Evolutionary conservation across 371 early-diverging fungal species (phyloP).

Genomic region (Syncephalastrum contaminatum): DNA sequence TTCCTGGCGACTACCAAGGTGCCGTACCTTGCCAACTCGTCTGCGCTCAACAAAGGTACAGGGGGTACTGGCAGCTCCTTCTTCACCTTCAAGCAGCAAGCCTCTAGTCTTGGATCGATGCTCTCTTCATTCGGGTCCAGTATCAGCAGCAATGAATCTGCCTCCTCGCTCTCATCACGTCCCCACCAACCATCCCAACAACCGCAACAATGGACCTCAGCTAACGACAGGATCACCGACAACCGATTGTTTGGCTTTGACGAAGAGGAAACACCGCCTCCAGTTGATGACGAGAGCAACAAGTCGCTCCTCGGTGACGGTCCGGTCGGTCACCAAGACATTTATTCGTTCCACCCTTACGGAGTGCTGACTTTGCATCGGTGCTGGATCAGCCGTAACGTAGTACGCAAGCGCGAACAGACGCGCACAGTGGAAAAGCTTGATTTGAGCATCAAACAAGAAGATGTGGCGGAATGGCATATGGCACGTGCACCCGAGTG

Average conservation of each 20-base stretch:
- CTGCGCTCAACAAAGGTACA: slow-evolving; percentile 4
- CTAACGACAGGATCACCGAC: slow-evolving; percentile 29
- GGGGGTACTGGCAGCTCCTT: slow-evolving; percentile 2
- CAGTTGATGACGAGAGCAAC: slow-evolving; percentile 21
- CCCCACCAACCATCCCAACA: not conserved
- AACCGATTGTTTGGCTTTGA: slow-evolving; percentile 53
- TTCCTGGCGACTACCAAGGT: slow-evolving; percentile 34
- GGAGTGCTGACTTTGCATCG: slow-evolving; percentile 61
- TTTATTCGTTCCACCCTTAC: slow-evolving; percentile 59
- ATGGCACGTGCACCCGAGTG: slow-evolving; percentile 53
- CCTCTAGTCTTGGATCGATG: slow-evolving; percentile 35
- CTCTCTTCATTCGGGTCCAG: slow-evolving; percentile 34
- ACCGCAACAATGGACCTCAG: slow-evolving; percentile 22
- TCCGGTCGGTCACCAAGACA: slow-evolving; percentile 53
- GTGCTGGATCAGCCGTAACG: slow-evolving; percentile 56
- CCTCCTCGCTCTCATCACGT: slow-evolving; percentile 6
- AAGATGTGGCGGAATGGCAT: slow-evolving; percentile 63
- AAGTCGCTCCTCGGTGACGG: slow-evolving; percentile 39
- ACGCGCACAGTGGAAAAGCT: slow-evolving; percentile 50
- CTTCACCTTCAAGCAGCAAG: slow-evolving; percentile 32
- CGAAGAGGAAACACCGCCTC: slow-evolving; percentile 40
- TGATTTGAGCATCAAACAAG: slow-evolving; percentile 52
- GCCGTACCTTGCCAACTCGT: slow-evolving; percentile 24
- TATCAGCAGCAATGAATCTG: slow-evolving; percentile 18
- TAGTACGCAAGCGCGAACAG: slow-evolving; percentile 49